phyloP scores from a whole-genome alignment of 306 rosid species.

The Acacia confusa region DNA sequence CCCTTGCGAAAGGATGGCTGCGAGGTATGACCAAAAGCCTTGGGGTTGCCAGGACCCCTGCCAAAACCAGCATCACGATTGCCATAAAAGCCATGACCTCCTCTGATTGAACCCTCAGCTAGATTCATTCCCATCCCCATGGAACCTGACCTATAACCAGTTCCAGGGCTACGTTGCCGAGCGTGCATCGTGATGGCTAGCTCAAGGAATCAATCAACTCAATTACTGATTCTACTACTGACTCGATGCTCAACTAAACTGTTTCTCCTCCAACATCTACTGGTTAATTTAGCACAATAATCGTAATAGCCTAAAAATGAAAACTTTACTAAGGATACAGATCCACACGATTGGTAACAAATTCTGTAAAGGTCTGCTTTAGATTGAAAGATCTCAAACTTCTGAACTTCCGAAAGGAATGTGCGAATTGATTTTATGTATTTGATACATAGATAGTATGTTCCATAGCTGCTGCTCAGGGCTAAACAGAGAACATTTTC shows the following conservation, averaged over 20 bases:
- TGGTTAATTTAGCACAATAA: background rate
- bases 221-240: background rate
- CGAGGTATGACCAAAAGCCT: slow-evolving; percentile 30
- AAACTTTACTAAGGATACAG: background rate
- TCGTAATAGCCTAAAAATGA: background rate
- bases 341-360: background rate
- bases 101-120: slow-evolving; percentile 16
- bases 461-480: background rate
- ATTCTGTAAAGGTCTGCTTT: background rate
- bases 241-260: background rate
- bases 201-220: background rate
- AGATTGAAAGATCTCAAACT: background rate
- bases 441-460: background rate
- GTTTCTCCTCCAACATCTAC: background rate
- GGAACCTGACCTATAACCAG: slow-evolving; percentile 57
- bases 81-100: slow-evolving; percentile 15
- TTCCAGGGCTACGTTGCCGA: slow-evolving; percentile 46
- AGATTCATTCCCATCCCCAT: slow-evolving; percentile 13
- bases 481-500: background rate
- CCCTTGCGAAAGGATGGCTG: slow-evolving; percentile 32
- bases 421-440: background rate
- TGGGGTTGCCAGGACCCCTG: slow-evolving; percentile 45
- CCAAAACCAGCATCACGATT: slow-evolving; percentile 48
- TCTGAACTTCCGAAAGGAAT: background rate
- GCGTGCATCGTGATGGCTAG: slow-evolving; percentile 18